Base-by-base conservation (phyloP, 192 early-diverging fungal species). In the Coemansia sp. region DNA sequence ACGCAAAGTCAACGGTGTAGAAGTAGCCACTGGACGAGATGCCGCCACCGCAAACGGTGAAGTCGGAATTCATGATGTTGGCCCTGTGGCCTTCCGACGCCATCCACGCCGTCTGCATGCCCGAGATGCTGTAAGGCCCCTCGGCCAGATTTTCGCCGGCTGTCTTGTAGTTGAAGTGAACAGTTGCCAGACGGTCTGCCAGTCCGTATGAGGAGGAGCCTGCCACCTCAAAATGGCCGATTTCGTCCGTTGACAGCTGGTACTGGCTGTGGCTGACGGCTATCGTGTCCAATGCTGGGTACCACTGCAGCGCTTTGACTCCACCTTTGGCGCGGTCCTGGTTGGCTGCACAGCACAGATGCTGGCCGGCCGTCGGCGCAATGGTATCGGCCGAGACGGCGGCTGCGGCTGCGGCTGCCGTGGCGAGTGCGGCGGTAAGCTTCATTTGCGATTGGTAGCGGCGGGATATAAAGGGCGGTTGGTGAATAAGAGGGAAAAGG, bases 31-130 rank as follows among this genome's bases (percentile, higher is more conserved):
- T 26, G 21, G 19, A 13, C 6, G 50, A 21, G 19, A 64, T 57
- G n/a, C 67, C 84, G 19, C 76, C 77, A 19, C 86, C 86, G 68
- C 83, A 85, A 32, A 84, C 75, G 38, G 77, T 85, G 65, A 64
- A 81, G 37, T 37, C 60, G 2, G n/a, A 4, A 45, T 64, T 45
- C 49, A 87, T 12, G 49, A 87, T 85, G 83, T 87, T 87, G 48
- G 60, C 81, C 5, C 63, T 18, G 70, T 87, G 86, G 18, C 70
- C 77, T 1, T 23, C 18, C 19, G 84, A 85, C 50, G 73, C 61
- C 81, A 87, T 84, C 86, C 86, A 87, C 7, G 72, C 83, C 5
- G 26, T 45, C 18, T 71, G 65, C 49, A 70, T 63, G 3, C 18
- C 15, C 2, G 50, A 43, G 44, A 77, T 68, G 61, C 44, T 41